A percentile compares a stretch with the other conserved stretches of the same genome.
Conservation (phyloP, 345 rosid species). For the Noccaea caerulescens region DNA sequence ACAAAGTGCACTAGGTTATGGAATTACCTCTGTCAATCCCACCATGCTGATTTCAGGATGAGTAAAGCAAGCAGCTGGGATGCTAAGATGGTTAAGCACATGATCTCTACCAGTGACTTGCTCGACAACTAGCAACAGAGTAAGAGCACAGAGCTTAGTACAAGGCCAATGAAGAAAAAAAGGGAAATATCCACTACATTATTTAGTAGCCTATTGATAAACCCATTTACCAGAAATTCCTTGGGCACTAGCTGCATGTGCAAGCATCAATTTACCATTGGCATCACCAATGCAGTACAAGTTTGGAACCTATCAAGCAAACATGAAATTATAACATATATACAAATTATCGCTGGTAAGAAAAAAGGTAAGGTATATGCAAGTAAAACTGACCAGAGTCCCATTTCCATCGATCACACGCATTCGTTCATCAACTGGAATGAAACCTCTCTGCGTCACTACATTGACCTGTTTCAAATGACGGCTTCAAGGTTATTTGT, state of each 20-base stretch:
- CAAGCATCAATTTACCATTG: slow-evolving; percentile 99
- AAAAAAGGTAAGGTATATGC: slow-evolving; percentile 18
- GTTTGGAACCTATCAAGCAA: slow-evolving; percentile 70
- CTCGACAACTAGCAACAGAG: slow-evolving; percentile 75
- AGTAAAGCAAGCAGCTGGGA: slow-evolving; percentile 99
- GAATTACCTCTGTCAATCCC: slow-evolving; percentile 90
- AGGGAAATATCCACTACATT: neutral
- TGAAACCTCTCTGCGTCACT: slow-evolving; percentile 84
- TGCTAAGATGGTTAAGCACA: slow-evolving; percentile 87
- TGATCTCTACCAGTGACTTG: slow-evolving; percentile 92
- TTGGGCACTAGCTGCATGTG: slow-evolving; percentile 99
- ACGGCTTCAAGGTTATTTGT: slow-evolving; percentile 17
- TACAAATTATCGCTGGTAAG: neutral
- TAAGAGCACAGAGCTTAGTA: slow-evolving; percentile 29
- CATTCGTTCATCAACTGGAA: slow-evolving; percentile 93
- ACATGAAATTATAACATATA: slow-evolving; percentile 26
- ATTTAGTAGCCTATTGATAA: neutral
- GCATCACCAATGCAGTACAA: slow-evolving; percentile 96
- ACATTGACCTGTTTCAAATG: slow-evolving; percentile 73
- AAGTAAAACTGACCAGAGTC: slow-evolving; percentile 58
- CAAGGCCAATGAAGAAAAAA: neutral
- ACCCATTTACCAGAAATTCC: slow-evolving; percentile 85
- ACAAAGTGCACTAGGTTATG: slow-evolving; percentile 1
- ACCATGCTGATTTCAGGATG: slow-evolving; percentile 99
- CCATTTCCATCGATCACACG: slow-evolving; percentile 83